A percentile compares a stretch with the other conserved stretches of the same genome.
Conservation (phyloP, 176 grass and related monocot species). For the Canna indica region DNA sequence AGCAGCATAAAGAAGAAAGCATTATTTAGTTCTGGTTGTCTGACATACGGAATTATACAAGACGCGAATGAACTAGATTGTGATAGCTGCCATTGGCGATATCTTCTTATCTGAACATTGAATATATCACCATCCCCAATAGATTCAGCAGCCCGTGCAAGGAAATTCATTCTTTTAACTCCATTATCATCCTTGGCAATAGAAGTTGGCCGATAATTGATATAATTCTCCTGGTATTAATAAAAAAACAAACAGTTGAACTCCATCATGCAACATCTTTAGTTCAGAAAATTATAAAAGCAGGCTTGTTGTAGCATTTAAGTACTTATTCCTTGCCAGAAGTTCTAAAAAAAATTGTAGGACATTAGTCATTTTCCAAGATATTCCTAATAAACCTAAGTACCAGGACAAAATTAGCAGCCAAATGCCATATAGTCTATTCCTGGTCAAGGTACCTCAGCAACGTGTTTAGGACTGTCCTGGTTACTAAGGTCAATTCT, state of each 20-base stretch:
- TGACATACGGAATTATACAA: conserved; percentile 80
- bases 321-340: background rate
- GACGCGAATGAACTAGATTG: conserved; percentile 93
- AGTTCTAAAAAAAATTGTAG: background rate
- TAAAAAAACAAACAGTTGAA: background rate
- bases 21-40: conserved; percentile 15
- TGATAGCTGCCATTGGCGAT: conserved; percentile 90
- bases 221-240: conserved; percentile 78
- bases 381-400: background rate
- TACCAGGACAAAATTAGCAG: background rate
- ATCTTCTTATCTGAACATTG: conserved; percentile 98
- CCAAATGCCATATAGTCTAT: background rate
- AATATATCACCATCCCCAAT: conserved; percentile 84
- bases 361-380: background rate
- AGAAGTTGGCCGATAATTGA: conserved; percentile 80
- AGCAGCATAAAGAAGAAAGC: conserved; percentile 5
- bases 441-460: too few species aligned
- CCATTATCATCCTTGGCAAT: conserved; percentile 84
- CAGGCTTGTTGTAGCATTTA: background rate
- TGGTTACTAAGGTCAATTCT: too few species aligned
- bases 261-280: background rate
- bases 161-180: conserved; percentile 84
- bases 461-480: too few species aligned
- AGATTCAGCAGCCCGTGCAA: conserved; percentile 75
- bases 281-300: background rate